Conservation (phyloP, 140 eudicot genomes). For the Oenanthe javanica region DNA sequence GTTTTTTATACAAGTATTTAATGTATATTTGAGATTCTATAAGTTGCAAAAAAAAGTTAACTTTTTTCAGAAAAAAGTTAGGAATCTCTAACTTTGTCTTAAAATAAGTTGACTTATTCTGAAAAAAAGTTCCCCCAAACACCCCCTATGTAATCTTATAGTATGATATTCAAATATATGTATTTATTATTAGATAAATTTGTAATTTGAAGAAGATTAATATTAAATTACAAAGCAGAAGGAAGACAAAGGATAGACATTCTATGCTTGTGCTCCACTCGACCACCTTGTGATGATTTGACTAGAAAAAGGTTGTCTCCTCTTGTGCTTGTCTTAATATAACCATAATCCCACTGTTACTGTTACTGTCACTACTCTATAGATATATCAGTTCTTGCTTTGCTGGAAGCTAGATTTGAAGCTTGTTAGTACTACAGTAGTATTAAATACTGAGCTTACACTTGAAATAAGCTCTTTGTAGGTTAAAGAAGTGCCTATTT, state of each 20-base stretch:
- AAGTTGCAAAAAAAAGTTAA: too few species aligned
- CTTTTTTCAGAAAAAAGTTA: too few species aligned
- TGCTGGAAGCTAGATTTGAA: not conserved
- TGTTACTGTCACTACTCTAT: not conserved
- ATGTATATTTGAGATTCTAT: too few species aligned
- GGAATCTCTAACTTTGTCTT: too few species aligned
- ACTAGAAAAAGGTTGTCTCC: constrained; percentile 6
- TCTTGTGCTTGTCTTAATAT: constrained; percentile 4
- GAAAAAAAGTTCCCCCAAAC: too few species aligned
- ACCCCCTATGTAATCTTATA: too few species aligned
- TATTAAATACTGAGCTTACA: not conserved
- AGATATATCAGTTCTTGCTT: not conserved
- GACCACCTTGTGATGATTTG: not conserved
- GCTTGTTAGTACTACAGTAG: not conserved
- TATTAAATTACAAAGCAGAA: not conserved
- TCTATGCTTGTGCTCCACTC: not conserved
- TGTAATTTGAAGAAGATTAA: not conserved
- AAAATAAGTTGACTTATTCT: too few species aligned
- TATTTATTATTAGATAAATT: too few species aligned
- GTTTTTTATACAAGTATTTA: too few species aligned
- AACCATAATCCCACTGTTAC: not conserved
- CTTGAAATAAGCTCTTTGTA: not conserved
- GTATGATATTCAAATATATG: too few species aligned
- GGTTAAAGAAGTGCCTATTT: constrained; percentile 1
- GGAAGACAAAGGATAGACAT: not conserved